A percentile compares a stretch with the other conserved stretches of the same genome.
Conservation (phyloP, 306 rosid species). For the Datisca glomerata region DNA sequence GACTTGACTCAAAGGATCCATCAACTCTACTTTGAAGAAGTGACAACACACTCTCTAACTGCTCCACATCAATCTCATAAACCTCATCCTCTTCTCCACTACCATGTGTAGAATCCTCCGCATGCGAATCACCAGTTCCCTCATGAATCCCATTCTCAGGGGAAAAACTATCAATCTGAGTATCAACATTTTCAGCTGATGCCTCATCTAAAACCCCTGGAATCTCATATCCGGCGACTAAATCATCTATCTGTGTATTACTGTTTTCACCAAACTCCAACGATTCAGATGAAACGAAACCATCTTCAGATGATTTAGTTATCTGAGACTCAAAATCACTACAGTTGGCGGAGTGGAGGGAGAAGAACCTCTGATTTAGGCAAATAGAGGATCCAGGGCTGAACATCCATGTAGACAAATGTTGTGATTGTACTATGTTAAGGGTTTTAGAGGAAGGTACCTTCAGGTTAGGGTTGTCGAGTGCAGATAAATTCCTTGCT, state of each 20-base stretch:
- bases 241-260: constrained; percentile 2
- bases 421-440: no score
- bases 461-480: constrained; percentile 5
- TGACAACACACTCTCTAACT: constrained; percentile 36
- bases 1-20: constrained; percentile 41
- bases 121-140: constrained; percentile 7
- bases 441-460: no score
- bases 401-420: no score
- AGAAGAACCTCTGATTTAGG: constrained; percentile 20
- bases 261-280: constrained; percentile 9
- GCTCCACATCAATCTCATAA: constrained; percentile 34
- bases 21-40: constrained; percentile 33
- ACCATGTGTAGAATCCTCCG: constrained; percentile 1
- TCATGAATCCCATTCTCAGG: constrained; percentile 4
- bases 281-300: not conserved
- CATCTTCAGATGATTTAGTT: constrained; percentile 2
- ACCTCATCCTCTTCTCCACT: constrained; percentile 11
- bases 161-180: not conserved
- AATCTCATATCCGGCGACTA: constrained; percentile 1
- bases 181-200: constrained; percentile 1
- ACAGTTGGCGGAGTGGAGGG: constrained; percentile 7
- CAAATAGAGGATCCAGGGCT: not conserved
- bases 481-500: constrained; percentile 5
- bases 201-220: not conserved
- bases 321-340: constrained; percentile 6